Evolutionary conservation across 805 yeast species (phyloP), one percentile per base, ranked within the genome.

Genomic region (Candida ponderosae): DNA sequence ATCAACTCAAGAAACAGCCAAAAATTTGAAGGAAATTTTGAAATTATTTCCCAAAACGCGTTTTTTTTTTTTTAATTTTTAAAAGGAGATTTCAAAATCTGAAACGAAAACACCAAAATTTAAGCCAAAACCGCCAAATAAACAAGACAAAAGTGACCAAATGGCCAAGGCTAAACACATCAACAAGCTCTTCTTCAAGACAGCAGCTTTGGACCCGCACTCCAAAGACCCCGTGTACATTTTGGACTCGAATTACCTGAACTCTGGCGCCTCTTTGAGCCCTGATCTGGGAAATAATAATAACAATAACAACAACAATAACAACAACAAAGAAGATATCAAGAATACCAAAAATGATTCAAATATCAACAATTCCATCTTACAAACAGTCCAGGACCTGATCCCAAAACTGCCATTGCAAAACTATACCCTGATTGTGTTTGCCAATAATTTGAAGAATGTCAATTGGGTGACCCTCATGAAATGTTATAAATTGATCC

Each of bases 211-310:
- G 28, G 96, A 88, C 52, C 87, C 90, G 0, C 64, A 66, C 35
- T 70, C 86, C 1, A 65, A 70, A 7, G 68, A 77, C 18, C 95
- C 96, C 0, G 59, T 90, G 10, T 88, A 78, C 51, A 79, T 88
- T 5, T 76, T 90, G 42, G 96, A 90, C 56, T 76, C 96, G 4
- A 78, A 89, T 13, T 82, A 76, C 45, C 65, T 89, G 10, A 96
- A 96, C 0, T 62, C 75, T 11, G 68, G 80, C 2, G 69, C 71
- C 3, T 59, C 51, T 19, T 57, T 66, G 13, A 56, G 56, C 34
- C 41, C 44, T 28, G 63, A 63, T 35, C n/a, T n/a, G n/a, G n/a
- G 14, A 6, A 13, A 21, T 10, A 21, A 24, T 5, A 14, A 24
- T 11, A 24, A 21, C 24, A 21, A 21, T 21, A 21, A 21, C 24